Percentiles rank a stretch among this genome's conserved stretches.
Conservation (phyloP, 768 basidiomycete species). For the Pleurotus tuoliensis region DNA sequence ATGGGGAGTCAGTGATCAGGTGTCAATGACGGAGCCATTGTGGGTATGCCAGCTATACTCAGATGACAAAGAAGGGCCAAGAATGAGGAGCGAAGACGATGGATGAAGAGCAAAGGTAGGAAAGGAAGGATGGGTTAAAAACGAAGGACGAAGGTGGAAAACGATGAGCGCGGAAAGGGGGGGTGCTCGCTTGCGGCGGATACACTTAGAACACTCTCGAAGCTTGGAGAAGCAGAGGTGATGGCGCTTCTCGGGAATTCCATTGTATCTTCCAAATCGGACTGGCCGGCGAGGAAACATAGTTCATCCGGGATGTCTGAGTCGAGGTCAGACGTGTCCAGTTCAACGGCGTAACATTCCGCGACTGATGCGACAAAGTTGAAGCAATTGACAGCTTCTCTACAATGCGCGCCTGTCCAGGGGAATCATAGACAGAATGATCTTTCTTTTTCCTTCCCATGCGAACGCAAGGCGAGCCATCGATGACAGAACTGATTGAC, state of each 20-base stretch:
- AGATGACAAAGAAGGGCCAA: too few species aligned
- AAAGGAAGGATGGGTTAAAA: too few species aligned
- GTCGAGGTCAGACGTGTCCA: conserved; percentile 60
- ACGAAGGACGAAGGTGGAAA: too few species aligned
- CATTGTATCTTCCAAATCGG: conserved; percentile 40
- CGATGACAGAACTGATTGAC: conserved; percentile 62
- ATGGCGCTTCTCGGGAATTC: conserved; percentile 37
- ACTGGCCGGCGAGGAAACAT: conserved; percentile 45
- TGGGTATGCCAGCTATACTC: too few species aligned
- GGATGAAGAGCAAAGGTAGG: too few species aligned
- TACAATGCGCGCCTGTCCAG: conserved; percentile 44
- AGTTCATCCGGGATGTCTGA: conserved; percentile 82
- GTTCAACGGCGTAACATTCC: conserved; percentile 38
- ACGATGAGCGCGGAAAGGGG: conserved; percentile 33
- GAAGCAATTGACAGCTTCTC: conserved; percentile 67
- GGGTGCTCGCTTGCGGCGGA: conserved; percentile 20
- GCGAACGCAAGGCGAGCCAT: conserved; percentile 64
- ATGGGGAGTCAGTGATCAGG: too few species aligned
- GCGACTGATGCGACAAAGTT: conserved; percentile 52
- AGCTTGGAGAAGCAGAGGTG: conserved; percentile 19
- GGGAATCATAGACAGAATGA: conserved; percentile 31
- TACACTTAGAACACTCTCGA: conserved; percentile 18
- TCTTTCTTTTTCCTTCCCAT: conserved; percentile 43
- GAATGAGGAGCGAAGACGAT: too few species aligned
- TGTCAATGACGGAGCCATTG: too few species aligned